Conservation (phyloP, 257 asterid genomes). For the Mentha longifolia region DNA sequence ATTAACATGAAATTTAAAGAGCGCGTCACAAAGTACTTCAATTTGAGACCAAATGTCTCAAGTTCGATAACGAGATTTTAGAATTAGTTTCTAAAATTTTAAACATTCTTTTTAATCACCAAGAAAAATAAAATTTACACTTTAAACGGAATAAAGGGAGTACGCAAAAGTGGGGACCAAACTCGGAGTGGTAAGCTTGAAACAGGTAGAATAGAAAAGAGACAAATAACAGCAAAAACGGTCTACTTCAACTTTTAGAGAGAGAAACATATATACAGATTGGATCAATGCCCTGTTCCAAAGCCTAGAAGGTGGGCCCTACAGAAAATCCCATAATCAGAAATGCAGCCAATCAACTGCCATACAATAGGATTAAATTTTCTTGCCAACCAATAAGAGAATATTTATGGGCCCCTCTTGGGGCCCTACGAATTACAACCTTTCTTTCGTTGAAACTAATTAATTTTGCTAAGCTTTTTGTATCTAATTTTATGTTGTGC, state of each 20-base stretch:
- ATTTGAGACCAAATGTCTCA: no score
- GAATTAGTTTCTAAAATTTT: no score
- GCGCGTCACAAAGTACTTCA: no score
- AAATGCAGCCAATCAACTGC: constrained; percentile 58
- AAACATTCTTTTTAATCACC: no score
- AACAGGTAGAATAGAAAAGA: constrained; percentile 26
- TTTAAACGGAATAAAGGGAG: no score
- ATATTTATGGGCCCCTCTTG: constrained; percentile 38
- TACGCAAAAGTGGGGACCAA: constrained; percentile 45
- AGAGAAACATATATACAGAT: constrained; percentile 29
- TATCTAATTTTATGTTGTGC: no score
- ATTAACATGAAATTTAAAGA: no score
- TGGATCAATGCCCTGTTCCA: constrained; percentile 34
- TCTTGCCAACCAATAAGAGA: constrained; percentile 52
- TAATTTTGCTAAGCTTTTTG: background rate
- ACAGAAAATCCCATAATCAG: constrained; percentile 47
- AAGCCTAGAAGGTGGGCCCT: constrained; percentile 40
- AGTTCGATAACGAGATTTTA: no score
- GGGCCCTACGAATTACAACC: constrained; percentile 34
- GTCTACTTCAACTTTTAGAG: constrained; percentile 42
- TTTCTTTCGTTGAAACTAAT: background rate
- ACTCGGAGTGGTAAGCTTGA: constrained; percentile 13
- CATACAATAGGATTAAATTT: constrained; percentile 45
- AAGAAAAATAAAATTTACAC: no score
- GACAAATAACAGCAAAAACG: constrained; percentile 39